Evolutionary conservation across 1,284 basidiomycete genomes (phyloP).

Genomic region (Naganishia sp.): DNA sequence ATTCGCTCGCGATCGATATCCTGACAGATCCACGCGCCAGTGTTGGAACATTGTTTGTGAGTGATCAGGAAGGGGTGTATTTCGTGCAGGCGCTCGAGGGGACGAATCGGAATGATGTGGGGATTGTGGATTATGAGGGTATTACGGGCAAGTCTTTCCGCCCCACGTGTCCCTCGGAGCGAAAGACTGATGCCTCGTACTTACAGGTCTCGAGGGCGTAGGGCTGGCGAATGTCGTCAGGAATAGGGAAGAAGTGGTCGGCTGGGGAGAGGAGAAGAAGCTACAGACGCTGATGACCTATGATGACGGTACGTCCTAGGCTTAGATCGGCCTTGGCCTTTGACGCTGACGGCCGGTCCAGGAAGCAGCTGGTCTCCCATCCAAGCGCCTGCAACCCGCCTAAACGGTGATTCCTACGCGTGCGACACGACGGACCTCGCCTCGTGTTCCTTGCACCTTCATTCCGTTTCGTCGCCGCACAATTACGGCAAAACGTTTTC

Average conservation of each 20-base stretch:
- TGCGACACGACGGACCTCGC: constrained; percentile 66
- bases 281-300: constrained; percentile 81
- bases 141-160: constrained; percentile 57
- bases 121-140: constrained; percentile 92
- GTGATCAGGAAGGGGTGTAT: constrained; percentile 90
- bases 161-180: too few relatives aligned
- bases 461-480: constrained; percentile 86
- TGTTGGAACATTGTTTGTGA: constrained; percentile 89
- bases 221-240: constrained; percentile 83
- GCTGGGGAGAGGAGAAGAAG: constrained; percentile 64
- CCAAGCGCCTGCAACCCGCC: constrained; percentile 64
- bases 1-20: constrained; percentile 92
- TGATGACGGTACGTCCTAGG: constrained; percentile 69
- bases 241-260: constrained; percentile 81
- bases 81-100: constrained; percentile 89
- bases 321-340: background rate
- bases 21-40: constrained; percentile 70
- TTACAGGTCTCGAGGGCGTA: constrained; percentile 79
- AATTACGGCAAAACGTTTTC: constrained; percentile 93
- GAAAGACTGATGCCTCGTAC: too few relatives aligned
- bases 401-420: constrained; percentile 62
- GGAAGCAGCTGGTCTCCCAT: constrained; percentile 76
- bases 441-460: constrained; percentile 81
- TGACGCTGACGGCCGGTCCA: constrained; percentile 37
- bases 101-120: constrained; percentile 78